These are phyloP conservation scores for Hygrocybe coccinea DNA, from an alignment of 768 basidiomycete species.

Conservation along the genomic window DNA sequence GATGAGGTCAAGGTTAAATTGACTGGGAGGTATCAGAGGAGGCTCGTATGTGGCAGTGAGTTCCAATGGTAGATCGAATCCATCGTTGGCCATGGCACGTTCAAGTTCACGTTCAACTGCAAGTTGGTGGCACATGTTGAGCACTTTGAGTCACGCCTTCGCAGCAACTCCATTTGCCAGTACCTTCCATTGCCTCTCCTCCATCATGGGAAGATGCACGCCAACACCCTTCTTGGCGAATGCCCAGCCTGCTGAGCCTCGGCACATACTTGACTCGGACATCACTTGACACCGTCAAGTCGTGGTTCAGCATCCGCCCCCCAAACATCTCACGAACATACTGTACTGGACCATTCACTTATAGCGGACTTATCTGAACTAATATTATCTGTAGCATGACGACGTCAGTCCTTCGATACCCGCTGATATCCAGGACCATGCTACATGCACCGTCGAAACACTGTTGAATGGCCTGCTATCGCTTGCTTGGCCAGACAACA, in stretches of 20 bases:
- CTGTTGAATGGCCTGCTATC: background rate
- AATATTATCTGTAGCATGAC: background rate
- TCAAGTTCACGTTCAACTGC: too few relatives aligned
- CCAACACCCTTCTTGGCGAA: background rate
- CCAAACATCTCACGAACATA: background rate
- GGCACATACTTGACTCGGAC: background rate
- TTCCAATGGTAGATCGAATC: too few relatives aligned
- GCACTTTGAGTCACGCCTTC: too few relatives aligned
- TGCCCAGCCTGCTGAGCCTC: background rate
- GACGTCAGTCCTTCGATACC: conserved; percentile 1
- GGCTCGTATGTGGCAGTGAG: too few relatives aligned
- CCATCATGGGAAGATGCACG: background rate
- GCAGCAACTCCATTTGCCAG: too few relatives aligned
- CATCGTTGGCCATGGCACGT: too few relatives aligned
- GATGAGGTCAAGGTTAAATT: too few relatives aligned
- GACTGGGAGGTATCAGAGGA: too few relatives aligned
- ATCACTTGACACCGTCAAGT: background rate
- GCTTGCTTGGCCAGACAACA: background rate
- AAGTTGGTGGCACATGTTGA: too few relatives aligned
- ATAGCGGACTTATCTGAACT: background rate
- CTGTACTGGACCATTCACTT: background rate
- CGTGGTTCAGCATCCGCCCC: background rate
- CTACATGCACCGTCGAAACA: background rate
- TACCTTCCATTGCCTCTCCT: too few relatives aligned
- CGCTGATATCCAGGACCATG: conserved; percentile 1